Evolutionary conservation across 192 early-diverging fungal species (phyloP).

Genomic region (Coemansia sp.): DNA sequence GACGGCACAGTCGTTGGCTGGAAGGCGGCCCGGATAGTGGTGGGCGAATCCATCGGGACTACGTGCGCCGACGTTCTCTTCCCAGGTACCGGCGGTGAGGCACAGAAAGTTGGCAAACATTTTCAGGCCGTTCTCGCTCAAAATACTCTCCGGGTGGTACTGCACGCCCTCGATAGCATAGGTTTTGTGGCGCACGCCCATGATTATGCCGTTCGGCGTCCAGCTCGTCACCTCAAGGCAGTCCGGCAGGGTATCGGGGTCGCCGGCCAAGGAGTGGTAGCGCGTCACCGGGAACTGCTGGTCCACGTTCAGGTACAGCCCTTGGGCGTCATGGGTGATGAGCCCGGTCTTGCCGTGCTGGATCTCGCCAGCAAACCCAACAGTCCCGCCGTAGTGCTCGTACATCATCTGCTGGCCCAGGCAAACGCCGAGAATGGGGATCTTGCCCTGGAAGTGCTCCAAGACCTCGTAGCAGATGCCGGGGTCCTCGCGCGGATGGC

Average conservation of each 20-base stretch:
- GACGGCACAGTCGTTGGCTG: background rate
- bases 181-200: constrained; percentile 91
- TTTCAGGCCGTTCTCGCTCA: constrained; percentile 84
- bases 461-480: constrained; percentile 90
- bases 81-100: constrained; percentile 87
- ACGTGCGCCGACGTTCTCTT: constrained; percentile 55
- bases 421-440: constrained; percentile 97
- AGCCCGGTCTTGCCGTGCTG: constrained; percentile 93
- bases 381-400: constrained; percentile 91
- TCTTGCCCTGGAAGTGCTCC: constrained; percentile 82
- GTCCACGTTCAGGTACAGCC: constrained; percentile 79
- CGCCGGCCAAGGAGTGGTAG: constrained; percentile 95
- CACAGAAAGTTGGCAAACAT: constrained; percentile 91
- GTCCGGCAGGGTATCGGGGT: constrained; percentile 75
- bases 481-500: constrained; percentile 84
- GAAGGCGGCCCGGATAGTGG: constrained; percentile 26
- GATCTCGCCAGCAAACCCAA: constrained; percentile 92
- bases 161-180: constrained; percentile 95
- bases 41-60: constrained; percentile 15
- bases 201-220: constrained; percentile 79
- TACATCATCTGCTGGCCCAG: constrained; percentile 98
- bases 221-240: constrained; percentile 85
- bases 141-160: constrained; percentile 97
- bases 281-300: constrained; percentile 88
- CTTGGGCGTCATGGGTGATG: constrained; percentile 89